Evolutionary conservation across 345 rosid species (phyloP).

Genomic region (Laguncularia racemosa): DNA sequence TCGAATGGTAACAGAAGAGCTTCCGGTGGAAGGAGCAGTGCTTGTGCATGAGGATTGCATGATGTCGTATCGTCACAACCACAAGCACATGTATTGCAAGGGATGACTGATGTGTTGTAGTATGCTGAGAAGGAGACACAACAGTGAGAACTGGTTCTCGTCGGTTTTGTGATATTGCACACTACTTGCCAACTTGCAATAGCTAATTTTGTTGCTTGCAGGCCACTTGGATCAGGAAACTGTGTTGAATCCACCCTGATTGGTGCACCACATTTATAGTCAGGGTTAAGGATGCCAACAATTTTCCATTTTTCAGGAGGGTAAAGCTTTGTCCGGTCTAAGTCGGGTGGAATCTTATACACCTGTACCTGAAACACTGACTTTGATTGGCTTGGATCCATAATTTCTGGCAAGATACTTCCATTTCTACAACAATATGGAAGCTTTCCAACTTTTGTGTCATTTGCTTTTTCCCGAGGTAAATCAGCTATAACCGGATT

Average conservation of each 20-base stretch:
- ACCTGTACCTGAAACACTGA: slow-evolving; percentile 73
- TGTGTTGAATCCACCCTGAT: slow-evolving; percentile 56
- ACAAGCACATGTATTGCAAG: slow-evolving; percentile 90
- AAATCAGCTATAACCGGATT: slow-evolving; percentile 68
- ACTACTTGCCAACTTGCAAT: slow-evolving; percentile 72
- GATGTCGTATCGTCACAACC: slow-evolving; percentile 43
- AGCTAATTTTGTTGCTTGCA: slow-evolving; percentile 36
- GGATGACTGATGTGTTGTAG: slow-evolving; percentile 66
- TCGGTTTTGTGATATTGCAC: slow-evolving; percentile 74
- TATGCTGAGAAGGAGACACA: slow-evolving; percentile 93
- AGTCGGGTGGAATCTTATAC: slow-evolving; percentile 71
- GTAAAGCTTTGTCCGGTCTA: slow-evolving; percentile 44
- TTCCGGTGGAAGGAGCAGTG: slow-evolving; percentile 71
- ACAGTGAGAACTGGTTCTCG: slow-evolving; percentile 41
- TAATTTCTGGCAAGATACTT: slow-evolving; percentile 48
- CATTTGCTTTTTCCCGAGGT: slow-evolving; percentile 46
- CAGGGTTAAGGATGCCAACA: slow-evolving; percentile 55
- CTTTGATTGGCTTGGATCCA: slow-evolving; percentile 49
- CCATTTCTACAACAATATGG: slow-evolving; percentile 86
- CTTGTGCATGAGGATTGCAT: slow-evolving; percentile 41
- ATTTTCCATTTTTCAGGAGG: slow-evolving; percentile 80
- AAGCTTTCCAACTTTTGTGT: slow-evolving; percentile 42
- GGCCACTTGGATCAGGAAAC: slow-evolving; percentile 67
- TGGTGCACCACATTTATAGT: slow-evolving; percentile 68
- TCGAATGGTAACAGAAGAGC: slow-evolving; percentile 70